Evolutionary conservation across 352 stramenopile species (phyloP).

Genomic region (Pythium monospermum): DNA sequence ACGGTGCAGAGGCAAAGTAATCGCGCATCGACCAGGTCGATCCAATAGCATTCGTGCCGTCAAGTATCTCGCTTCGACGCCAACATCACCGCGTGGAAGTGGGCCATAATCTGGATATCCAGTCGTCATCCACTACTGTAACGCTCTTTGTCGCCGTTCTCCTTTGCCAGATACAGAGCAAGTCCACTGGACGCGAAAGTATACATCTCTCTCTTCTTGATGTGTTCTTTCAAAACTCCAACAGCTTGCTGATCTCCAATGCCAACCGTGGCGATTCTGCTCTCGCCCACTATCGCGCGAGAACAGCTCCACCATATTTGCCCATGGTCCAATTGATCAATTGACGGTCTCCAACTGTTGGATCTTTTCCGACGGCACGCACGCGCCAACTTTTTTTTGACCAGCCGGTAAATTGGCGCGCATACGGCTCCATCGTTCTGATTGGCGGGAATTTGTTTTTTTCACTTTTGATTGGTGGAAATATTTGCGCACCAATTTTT

Average conservation of each 20-base stretch:
- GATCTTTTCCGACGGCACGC: slow-evolving; percentile 1
- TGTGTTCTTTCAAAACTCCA: too few relatives aligned
- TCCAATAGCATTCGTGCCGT: slow-evolving; percentile 10
- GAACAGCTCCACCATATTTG: too few relatives aligned
- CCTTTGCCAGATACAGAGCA: slow-evolving; percentile 13
- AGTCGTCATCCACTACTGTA: slow-evolving; percentile 9
- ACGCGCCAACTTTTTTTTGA: neutral
- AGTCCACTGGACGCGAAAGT: too few relatives aligned
- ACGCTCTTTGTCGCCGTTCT: slow-evolving; percentile 5
- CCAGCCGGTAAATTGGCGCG: too few relatives aligned
- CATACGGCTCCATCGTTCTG: slow-evolving; percentile 2
- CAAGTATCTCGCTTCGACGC: slow-evolving; percentile 6
- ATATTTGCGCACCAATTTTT: slow-evolving; percentile 15
- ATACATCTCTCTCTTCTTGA: too few relatives aligned
- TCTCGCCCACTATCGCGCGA: too few relatives aligned
- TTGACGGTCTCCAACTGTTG: too few relatives aligned
- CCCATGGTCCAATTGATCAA: too few relatives aligned
- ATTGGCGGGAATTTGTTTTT: slow-evolving; percentile 18
- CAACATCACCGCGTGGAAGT: slow-evolving; percentile 1
- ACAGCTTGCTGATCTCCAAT: too few relatives aligned
- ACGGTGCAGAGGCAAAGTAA: neutral
- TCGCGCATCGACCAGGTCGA: slow-evolving; percentile 10
- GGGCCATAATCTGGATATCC: slow-evolving; percentile 8
- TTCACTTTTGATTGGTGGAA: slow-evolving; percentile 16
- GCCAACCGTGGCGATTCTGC: too few relatives aligned